A percentile compares a stretch with the other conserved stretches of the same genome.
These are phyloP conservation scores for Candida loeiensis DNA, from an alignment of 805 yeast species.

Conservation along the genomic window DNA sequence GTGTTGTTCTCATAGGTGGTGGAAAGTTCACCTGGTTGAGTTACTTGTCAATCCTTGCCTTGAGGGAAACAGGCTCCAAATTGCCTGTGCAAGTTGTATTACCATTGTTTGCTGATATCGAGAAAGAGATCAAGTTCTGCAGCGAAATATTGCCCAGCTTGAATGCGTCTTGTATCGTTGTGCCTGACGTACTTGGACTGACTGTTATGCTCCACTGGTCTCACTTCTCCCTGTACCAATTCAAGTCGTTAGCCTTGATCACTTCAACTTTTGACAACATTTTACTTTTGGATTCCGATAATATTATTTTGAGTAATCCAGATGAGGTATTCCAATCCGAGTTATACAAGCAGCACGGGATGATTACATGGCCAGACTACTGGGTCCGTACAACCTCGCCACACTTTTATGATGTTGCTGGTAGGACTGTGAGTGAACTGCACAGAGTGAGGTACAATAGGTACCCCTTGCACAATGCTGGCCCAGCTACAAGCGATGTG, in stretches of 20 bases:
- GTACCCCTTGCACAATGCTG: slow-evolving; percentile 18
- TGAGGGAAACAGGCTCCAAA: slow-evolving; percentile 36
- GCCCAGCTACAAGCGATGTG: slow-evolving; percentile 16
- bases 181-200: slow-evolving; percentile 45
- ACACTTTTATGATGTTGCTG: slow-evolving; percentile 33
- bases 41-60: slow-evolving; percentile 27
- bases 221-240: slow-evolving; percentile 61
- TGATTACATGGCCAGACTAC: slow-evolving; percentile 44
- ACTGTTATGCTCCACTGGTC: slow-evolving; percentile 37
- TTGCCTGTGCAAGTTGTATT: slow-evolving; percentile 39
- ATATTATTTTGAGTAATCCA: slow-evolving; percentile 28
- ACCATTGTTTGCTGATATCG: slow-evolving; percentile 32
- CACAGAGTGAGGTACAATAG: slow-evolving; percentile 25
- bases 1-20: slow-evolving; percentile 37
- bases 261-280: slow-evolving; percentile 33
- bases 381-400: slow-evolving; percentile 40
- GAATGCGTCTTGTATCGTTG: slow-evolving; percentile 63
- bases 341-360: slow-evolving; percentile 27
- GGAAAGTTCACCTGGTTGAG: slow-evolving; percentile 34
- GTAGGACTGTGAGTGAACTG: slow-evolving; percentile 25
- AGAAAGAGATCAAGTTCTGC: slow-evolving; percentile 29
- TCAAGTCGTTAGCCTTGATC: slow-evolving; percentile 53
- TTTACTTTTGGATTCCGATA: slow-evolving; percentile 35
- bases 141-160: slow-evolving; percentile 55
- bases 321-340: slow-evolving; percentile 28